Conservation (phyloP, 148 eudicot genomes). For the Amaranthus palmeri region DNA sequence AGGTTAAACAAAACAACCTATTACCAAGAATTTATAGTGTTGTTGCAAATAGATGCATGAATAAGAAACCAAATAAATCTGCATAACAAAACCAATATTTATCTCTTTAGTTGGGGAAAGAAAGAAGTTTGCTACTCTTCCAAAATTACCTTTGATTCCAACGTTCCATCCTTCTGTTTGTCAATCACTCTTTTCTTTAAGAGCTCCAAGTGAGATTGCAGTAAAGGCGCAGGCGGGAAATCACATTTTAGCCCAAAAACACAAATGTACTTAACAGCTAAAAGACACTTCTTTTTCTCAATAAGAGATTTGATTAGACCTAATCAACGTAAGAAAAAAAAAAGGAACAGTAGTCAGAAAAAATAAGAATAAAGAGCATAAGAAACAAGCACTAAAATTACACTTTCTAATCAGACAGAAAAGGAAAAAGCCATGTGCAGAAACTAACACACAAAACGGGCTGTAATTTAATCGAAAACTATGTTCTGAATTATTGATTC, state of each 20-base stretch:
- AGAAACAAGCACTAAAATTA: not conserved
- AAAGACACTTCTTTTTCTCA: not conserved
- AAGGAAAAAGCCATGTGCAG: too few species aligned
- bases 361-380: not conserved
- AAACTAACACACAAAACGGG: too few species aligned
- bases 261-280: slow-evolving; percentile 17
- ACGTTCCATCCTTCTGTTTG: not conserved
- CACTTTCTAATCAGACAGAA: too few species aligned
- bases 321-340: slow-evolving; percentile 3
- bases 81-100: not conserved
- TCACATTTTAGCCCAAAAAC: slow-evolving; percentile 2
- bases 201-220: slow-evolving; percentile 6
- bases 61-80: not conserved
- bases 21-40: not conserved
- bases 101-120: not conserved
- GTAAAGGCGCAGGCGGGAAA: slow-evolving; percentile 18
- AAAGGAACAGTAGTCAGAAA: not conserved
- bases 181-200: not conserved
- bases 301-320: slow-evolving; percentile 6
- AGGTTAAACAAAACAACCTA: too few species aligned
- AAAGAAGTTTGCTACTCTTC: not conserved
- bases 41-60: not conserved
- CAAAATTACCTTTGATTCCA: not conserved
- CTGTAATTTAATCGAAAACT: too few species aligned
- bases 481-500: too few species aligned